phyloP scores from a whole-genome alignment of 768 basidiomycete species.

The Rhodotorula toruloides region DNA sequence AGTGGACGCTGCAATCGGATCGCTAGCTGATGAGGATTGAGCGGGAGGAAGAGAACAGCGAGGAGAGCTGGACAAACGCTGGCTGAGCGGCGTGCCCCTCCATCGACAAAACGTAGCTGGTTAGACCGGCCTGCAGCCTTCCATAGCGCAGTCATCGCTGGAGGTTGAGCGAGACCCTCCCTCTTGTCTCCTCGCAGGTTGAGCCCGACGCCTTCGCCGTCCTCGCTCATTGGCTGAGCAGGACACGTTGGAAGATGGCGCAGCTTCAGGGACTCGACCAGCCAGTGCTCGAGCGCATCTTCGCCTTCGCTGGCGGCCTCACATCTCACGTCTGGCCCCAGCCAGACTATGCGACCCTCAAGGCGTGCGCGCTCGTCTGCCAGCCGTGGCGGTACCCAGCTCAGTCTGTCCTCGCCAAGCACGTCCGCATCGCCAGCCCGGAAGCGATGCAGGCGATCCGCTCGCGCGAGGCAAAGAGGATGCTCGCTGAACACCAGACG shows the following conservation, averaged over 20 bases:
- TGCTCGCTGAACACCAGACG: constrained; percentile 14
- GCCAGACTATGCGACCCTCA: constrained; percentile 22
- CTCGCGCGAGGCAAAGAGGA: constrained; percentile 11
- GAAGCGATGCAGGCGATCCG: constrained; percentile 18
- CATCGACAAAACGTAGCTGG: no score
- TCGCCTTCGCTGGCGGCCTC: constrained; percentile 5
- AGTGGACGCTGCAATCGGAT: no score
- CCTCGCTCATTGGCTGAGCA: neutral
- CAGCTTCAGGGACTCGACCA: constrained; percentile 9
- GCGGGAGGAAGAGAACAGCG: no score
- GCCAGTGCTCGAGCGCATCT: constrained; percentile 17
- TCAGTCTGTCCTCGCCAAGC: constrained; percentile 10
- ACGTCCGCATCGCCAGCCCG: constrained; percentile 13
- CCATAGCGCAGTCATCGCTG: no score
- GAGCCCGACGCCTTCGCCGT: no score
- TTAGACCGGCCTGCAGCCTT: no score
- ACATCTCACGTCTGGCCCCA: constrained; percentile 2
- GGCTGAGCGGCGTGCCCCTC: no score
- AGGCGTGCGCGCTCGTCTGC: constrained; percentile 12
- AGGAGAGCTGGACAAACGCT: no score
- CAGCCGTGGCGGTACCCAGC: constrained; percentile 12
- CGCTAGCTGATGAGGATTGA: no score
- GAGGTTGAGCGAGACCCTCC: no score
- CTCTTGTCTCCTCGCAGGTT: no score
- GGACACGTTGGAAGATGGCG: neutral